Evolutionary conservation across 345 rosid species (phyloP), one percentile per base, ranked within the genome.

Genomic region (Pelargonium nanum): DNA sequence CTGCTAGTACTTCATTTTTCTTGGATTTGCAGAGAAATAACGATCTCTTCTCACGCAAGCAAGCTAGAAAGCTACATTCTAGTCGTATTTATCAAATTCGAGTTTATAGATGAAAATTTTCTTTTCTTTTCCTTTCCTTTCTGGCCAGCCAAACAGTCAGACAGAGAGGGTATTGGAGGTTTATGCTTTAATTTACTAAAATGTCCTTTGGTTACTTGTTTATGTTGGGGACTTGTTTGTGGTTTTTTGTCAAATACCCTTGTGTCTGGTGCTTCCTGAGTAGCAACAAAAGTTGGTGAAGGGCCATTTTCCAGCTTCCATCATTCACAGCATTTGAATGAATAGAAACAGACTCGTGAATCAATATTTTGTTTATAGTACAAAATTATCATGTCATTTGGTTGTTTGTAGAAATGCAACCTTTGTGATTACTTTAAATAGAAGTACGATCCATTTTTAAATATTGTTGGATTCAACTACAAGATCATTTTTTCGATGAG

Each of bases 141-240:
- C 64, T 50, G 23, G 16, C n/a, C 26, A 51, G 30, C 64, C 69
- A 69, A 72, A 66, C 75, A n/a, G n/a, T n/a, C n/a, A n/a, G n/a
- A n/a, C n/a, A n/a, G n/a, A 53, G 48, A n/a, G 30, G 53, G 53
- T 30, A 12, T 19, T 13, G 13, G 34, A 9, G 32, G 28, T 53
- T 19, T 61, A 20, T 19, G 52, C n/a, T 5, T n/a, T 2, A 51
- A 7, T n/a, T 56, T 56, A 21, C 20, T 3, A 5, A 17, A 6
- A 2, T 5, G 34, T 2, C 28, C 30, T 2, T 1, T 0, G 34
- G n/a, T n/a, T n/a, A 23, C 7, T n/a, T 56, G 59, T 10, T 21
- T 24, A 24, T 24, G 40, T 19, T 56, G 51, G n/a, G 64, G 61
- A 56, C 53, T 44, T 52, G 57, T 62, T 61, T 50, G 5, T 34